Base-by-base conservation (phyloP, 352 stramenopile species). In the Phytopythium mirpurense region DNA sequence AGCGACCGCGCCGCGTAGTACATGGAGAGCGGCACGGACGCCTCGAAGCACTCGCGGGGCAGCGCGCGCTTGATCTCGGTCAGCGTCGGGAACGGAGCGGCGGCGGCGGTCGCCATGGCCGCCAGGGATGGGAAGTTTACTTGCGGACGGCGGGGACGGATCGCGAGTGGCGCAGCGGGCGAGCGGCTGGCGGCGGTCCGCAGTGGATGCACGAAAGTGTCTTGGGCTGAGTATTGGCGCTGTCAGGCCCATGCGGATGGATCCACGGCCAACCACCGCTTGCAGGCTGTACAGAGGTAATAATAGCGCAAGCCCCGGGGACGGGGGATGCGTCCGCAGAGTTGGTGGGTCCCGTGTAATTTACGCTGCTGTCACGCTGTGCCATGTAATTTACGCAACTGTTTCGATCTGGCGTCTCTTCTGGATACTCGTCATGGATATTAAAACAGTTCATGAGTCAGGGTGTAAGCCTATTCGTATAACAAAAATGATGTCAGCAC, bases 41-140 rank as follows among this genome's bases (percentile, higher is more conserved):
- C 81, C 59, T 90, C 82, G 43, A 92, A 90, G 61, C 72, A 92
- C 38, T 77, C 53, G 43, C 62, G 72, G 18, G 82, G 82, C 40
- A 92, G 71, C 58, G 77, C 67, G 36, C 81, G 79, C 70, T 92
- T 92, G 67, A 92, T 80, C 59, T 90, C 77, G 58, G 78, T 90
- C 26, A 92, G 74, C 37, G 73, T 78, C 55, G 82, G 82, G 67
- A 92, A 23, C 29, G 46, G 10, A 15, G 19, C 12, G 5, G 36
- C 18, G 36, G 45, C 10, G 23, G 14, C 45, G 21, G 45, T 37
- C 15, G 45, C 4, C 6, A 24, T 10, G 5, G 29, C 5, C 29
- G 29, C 36, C 36, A 32, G 29, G 36, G 14, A 18, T 42, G 14
- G 36, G 36, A n/a, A n/a, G 14, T 42, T 15, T 21, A 42, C 36